Percentiles rank a stretch among this genome's conserved stretches.
These are phyloP conservation scores for Jaapia argillacea DNA, from an alignment of 768 basidiomycete genomes.

Conservation along the genomic window DNA sequence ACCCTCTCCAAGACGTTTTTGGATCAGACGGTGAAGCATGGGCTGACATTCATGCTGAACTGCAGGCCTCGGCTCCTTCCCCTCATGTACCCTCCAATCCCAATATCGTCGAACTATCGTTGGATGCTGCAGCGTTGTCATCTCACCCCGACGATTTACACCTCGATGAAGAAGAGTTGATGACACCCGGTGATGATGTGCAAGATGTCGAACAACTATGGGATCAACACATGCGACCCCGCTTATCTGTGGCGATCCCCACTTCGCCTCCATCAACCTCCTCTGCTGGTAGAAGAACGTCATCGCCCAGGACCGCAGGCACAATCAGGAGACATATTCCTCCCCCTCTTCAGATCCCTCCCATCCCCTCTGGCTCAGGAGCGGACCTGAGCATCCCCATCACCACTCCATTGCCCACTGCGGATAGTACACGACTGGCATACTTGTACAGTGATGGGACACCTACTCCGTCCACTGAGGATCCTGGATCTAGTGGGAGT, in stretches of 20 bases:
- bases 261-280: conserved; percentile 22
- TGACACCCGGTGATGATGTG: conserved; percentile 30
- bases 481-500: conserved; percentile 8
- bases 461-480: no score
- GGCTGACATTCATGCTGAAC: conserved; percentile 38
- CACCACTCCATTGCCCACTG: conserved; percentile 24
- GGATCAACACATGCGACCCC: conserved; percentile 17
- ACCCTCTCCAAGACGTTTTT: conserved; percentile 54
- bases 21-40: conserved; percentile 58
- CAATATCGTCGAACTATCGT: conserved; percentile 41
- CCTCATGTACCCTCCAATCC: conserved; percentile 25
- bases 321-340: conserved; percentile 36
- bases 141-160: conserved; percentile 14
- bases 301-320: conserved; percentile 22
- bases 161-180: conserved; percentile 20
- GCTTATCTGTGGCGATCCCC: conserved; percentile 28
- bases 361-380: conserved; percentile 10
- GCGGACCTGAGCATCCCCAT: conserved; percentile 23
- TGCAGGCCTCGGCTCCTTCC: conserved; percentile 11
- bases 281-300: conserved; percentile 21
- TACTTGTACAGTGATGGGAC: conserved; percentile 30
- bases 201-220: conserved; percentile 20
- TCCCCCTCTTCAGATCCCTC: conserved; percentile 37
- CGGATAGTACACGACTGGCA: conserved; percentile 30
- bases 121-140: conserved; percentile 32